Evolutionary conservation across 176 grass and related monocot genomes (phyloP), one percentile per base, ranked within the genome.

Genomic region (Microstegium vimineum): DNA sequence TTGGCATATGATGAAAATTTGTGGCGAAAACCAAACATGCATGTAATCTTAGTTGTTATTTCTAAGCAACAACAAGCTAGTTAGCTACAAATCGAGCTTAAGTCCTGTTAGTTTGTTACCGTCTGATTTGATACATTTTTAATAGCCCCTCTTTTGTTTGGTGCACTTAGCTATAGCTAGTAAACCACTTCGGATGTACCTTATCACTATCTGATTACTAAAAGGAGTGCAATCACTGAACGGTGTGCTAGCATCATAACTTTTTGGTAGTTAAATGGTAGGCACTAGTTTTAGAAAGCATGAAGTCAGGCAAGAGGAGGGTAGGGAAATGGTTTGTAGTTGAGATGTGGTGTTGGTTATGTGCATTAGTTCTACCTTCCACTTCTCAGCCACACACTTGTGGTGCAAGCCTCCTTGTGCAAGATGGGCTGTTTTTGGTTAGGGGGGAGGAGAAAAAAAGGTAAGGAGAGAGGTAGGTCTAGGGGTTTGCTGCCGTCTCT

Each of bases 361-460:
- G 66, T 82, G 83, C 85, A 86, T 83, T 86, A 76, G 88, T 60
- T 92, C 75, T 83, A 89, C 89, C 84, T 86, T 83, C 89, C 84
- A 84, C 87, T 91, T 75, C 79, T 62, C 49, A 77, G 71, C 76
- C 80, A 86, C 84, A 75, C 79, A 66, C 83, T 91, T 87, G 86
- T 89, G 80, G 88, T 90, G 85, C 75, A 92, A 90, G 66, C 75
- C 65, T 82, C 65, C 71, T 84, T n/a, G 69, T 59, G 30, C 85
- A 90, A 73, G 84, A 74, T 83, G 83, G 84, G 69, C 67, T 81
- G 85, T 86, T 83, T 77, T 37, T 42, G 72, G 71, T 87, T 82
- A 78, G 82, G 85, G 78, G 59, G 60, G 8, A 68, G 77, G 84
- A 49, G 71, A n/a, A 84, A 78, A 78, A 66, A 86, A 69, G 80